Conservation (phyloP, 2,329 filamentous ascomycete species). For the Cytospora paraplurivora region DNA sequence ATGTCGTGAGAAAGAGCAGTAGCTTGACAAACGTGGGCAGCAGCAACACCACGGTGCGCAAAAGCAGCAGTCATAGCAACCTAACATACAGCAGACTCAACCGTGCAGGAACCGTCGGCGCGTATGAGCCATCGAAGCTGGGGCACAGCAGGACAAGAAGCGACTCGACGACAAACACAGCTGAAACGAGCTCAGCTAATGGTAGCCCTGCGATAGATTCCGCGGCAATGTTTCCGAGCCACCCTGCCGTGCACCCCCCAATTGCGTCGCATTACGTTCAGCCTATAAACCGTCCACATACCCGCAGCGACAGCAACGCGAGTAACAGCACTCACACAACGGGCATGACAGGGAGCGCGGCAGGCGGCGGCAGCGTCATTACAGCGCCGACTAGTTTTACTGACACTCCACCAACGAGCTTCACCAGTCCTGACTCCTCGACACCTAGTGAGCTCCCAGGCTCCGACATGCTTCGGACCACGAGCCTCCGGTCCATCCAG, state of each 20-base stretch:
- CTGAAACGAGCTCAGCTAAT: constrained; percentile 11
- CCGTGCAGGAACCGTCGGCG: constrained; percentile 20
- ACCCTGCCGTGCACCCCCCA: constrained; percentile 25
- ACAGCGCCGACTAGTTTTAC: constrained; percentile 17
- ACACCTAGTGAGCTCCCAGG: constrained; percentile 24
- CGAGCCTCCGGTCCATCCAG: constrained; percentile 22
- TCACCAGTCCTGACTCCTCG: constrained; percentile 17
- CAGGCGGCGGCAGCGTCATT: constrained; percentile 9
- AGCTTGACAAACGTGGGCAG: constrained; percentile 13
- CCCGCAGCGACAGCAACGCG: constrained; percentile 23
- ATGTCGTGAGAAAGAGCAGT: constrained; percentile 28
- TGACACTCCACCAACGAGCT: constrained; percentile 22
- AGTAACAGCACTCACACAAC: constrained; percentile 22
- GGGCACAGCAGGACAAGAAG: constrained; percentile 23
- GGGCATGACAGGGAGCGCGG: constrained; percentile 8
- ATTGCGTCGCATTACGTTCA: constrained; percentile 1
- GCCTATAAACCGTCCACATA: constrained; percentile 3
- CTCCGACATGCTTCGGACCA: constrained; percentile 13
- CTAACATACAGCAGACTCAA: constrained; percentile 8
- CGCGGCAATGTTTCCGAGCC: constrained; percentile 22
- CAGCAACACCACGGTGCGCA: constrained; percentile 7
- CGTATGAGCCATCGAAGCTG: constrained; percentile 26
- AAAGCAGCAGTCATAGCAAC: constrained; percentile 24
- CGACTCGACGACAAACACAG: constrained; percentile 25
- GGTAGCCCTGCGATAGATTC: constrained; percentile 15